These are phyloP conservation scores for Pugionium dolabratum DNA, from an alignment of 345 rosid genomes.

Conservation along the genomic window DNA sequence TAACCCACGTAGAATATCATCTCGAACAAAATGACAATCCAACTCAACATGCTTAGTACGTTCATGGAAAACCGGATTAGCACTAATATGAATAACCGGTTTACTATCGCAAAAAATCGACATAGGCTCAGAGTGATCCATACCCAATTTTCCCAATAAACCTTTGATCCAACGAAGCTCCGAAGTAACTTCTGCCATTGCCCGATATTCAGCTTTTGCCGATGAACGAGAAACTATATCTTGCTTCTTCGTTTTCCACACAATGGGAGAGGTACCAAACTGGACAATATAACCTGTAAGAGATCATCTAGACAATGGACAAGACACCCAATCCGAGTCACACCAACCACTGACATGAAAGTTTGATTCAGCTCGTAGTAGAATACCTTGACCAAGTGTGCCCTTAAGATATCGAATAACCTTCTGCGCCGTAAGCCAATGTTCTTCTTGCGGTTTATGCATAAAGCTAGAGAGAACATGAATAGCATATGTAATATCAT, in stretches of 20 bases:
- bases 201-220: neutral
- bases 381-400: neutral
- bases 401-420: neutral
- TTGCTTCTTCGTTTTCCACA: neutral
- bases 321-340: neutral
- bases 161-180: neutral
- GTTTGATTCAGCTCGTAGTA: neutral
- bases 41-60: neutral
- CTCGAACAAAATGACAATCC: neutral
- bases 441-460: too few relatives aligned
- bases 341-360: neutral
- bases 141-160: neutral
- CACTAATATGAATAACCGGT: neutral
- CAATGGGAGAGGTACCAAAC: neutral
- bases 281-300: neutral
- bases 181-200: neutral
- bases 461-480: too few relatives aligned
- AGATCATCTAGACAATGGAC: neutral
- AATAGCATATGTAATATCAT: too few relatives aligned
- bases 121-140: neutral
- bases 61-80: neutral
- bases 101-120: neutral
- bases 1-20: neutral
- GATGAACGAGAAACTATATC: neutral
- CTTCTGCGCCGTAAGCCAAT: too few relatives aligned